These are phyloP conservation scores for Fusarium caatingaense DNA, from an alignment of 2,329 filamentous ascomycete genomes.

Conservation along the genomic window DNA sequence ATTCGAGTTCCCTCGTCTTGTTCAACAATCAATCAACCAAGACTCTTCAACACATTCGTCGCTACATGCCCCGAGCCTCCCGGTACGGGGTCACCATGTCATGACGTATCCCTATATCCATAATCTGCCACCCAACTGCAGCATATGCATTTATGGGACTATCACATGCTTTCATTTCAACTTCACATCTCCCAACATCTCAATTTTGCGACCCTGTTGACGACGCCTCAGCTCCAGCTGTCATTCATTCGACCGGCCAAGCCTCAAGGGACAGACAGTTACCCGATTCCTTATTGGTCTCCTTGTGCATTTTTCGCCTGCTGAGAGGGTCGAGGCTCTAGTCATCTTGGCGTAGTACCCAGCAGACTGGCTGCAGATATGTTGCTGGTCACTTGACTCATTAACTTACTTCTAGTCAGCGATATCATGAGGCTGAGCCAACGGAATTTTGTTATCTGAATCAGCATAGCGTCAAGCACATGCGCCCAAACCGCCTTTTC, in stretches of 20 bases:
- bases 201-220: conserved; percentile 25
- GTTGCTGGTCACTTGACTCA: conserved; percentile 32
- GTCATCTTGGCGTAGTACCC: conserved; percentile 35
- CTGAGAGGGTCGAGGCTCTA: conserved; percentile 20
- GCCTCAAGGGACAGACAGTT: conserved; percentile 22
- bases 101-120: conserved; percentile 40
- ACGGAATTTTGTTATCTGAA: conserved; percentile 12
- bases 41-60: conserved; percentile 28
- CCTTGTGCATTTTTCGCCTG: background rate
- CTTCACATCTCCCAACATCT: conserved; percentile 28
- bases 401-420: conserved; percentile 24
- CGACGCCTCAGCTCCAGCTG: conserved; percentile 31
- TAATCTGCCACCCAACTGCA: conserved; percentile 22
- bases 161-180: conserved; percentile 44
- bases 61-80: conserved; percentile 30
- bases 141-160: conserved; percentile 42
- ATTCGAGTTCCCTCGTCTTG: conserved; percentile 2
- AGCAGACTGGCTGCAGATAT: conserved; percentile 32
- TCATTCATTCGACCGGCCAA: conserved; percentile 14
- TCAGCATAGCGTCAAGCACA: conserved; percentile 21
- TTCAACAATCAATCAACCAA: conserved; percentile 14
- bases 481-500: conserved; percentile 26
- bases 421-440: conserved; percentile 20
- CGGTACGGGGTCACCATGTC: conserved; percentile 24
- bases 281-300: conserved; percentile 18